Evolutionary conservation across 225 moss, liverwort and hornwort species (phyloP).

Genomic region (Physcomitrium patens): DNA sequence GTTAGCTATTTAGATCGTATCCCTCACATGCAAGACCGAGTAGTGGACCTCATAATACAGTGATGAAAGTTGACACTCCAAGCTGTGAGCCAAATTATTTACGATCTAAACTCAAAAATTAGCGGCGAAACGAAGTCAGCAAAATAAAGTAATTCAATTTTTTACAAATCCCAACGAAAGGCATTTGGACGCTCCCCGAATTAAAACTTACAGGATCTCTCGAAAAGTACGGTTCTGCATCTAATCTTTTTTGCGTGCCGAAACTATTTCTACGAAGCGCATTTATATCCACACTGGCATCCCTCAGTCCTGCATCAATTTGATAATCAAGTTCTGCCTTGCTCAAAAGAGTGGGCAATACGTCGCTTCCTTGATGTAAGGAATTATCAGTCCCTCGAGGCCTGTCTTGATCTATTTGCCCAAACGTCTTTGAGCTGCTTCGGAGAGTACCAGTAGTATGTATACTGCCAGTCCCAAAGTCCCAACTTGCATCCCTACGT

Average conservation of each 20-base stretch:
- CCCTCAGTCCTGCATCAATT: slow-evolving; percentile 60
- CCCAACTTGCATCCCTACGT: slow-evolving; percentile 82
- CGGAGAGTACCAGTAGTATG: slow-evolving; percentile 74
- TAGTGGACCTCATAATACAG: neutral
- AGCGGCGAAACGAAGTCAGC: neutral
- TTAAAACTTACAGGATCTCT: slow-evolving; percentile 48
- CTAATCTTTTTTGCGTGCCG: slow-evolving; percentile 52
- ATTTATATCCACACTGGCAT: slow-evolving; percentile 54
- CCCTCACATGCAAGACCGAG: neutral
- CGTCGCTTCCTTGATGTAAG: slow-evolving; percentile 38
- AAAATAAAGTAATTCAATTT: neutral
- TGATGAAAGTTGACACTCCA: neutral
- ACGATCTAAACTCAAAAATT: neutral
- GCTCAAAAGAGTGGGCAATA: slow-evolving; percentile 63
- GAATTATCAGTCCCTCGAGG: slow-evolving; percentile 29
- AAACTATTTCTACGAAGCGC: slow-evolving; percentile 59
- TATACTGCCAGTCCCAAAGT: slow-evolving; percentile 74
- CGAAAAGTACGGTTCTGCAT: slow-evolving; percentile 42
- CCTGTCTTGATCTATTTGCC: slow-evolving; percentile 48
- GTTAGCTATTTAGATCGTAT: neutral
- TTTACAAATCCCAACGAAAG: neutral
- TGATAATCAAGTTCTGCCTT: slow-evolving; percentile 76
- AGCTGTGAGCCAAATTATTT: neutral
- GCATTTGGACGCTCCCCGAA: neutral
- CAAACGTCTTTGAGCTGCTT: slow-evolving; percentile 68